Evolutionary conservation across 305 asterid species (phyloP), one percentile per base, ranked within the genome.

Genomic region (Fraxinus ornus): DNA sequence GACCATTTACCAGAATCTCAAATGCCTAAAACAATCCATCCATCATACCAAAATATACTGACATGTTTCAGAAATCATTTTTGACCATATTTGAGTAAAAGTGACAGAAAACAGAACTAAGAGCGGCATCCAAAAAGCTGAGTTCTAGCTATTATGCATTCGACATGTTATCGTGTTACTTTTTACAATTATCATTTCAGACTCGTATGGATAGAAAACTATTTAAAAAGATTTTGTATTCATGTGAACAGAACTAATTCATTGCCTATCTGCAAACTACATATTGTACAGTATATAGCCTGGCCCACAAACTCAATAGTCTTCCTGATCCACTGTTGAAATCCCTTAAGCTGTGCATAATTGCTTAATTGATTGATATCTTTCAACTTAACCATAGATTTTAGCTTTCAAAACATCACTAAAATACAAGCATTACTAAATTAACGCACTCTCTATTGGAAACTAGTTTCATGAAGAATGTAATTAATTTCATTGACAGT

Each of bases 401-500:
- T 85, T 77, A 78, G 76, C 81, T 72, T 79, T 84, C 75, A 78
- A 77, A 35, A 74, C 77, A 76, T 37, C 77, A 77, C 82, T 64
- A 55, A 28, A 28, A 55, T 41, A 84, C 79, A 78, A 86, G 85
- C 83, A 87, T 78, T 41, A 79, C 5, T 32, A 73, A 37, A 39
- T 17, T 35, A 78, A 33, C 13, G 26, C 79, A 80, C 68, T n/a
- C 70, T 13, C 79, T 36, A 35, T 21, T 49, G 55, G 77, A 41
- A 47, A 32, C 3, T 47, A 68, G 64, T 9, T 36, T 68, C 28
- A 72, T 26, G 62, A 33, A 60, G 72, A 82, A 84, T 78, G 83
- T 60, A 52, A 72, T 76, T 24, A 87, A 83, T 76, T 90, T 85
- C 86, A 89, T 90, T 93, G 84, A 87, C 79, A 83, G 47, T 75